Base-by-base conservation (phyloP, 2,329 filamentous ascomycete genomes). In the Phyllosticta citribraziliensis region DNA sequence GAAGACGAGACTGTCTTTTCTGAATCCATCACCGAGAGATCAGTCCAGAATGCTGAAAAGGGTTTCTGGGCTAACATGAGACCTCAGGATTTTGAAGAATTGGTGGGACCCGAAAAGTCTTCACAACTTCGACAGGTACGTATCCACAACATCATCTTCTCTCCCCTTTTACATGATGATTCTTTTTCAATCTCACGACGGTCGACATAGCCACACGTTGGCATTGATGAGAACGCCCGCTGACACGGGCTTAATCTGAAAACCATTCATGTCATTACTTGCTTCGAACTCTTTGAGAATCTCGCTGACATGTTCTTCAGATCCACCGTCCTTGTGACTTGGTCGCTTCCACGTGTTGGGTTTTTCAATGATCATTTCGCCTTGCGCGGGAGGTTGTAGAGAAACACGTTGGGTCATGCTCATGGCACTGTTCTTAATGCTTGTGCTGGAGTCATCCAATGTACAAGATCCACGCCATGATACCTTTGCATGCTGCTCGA, bases 181-280 rank as follows among this genome's bases (percentile, higher is more conserved):
- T 74, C 68, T 75, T 80, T 76, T 51, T 50, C 25, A 80, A 83
- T 85, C 73, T 89, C 88, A 91, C 88, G 88, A 91, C 88, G 88
- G 88, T 91, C 88, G 88, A 87, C 88, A 87, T 89, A 91, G 85
- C 82, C 79, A 83, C 78, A 75, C 64, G 68, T 75, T 77, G 78
- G 83, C 82, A 78, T 88, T 91, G 88, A 89, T 89, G 88, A 90
- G 79, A 86, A 78, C 77, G 86, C 86, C 55, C 86, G 85, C 79
- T 89, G 87, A 89, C 87, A 86, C 79, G 86, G 87, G 86, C 55
- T 62, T 62, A 53, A 12, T 22, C 56, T 57, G 30, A 50, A 11
- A 56, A 11, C 1, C 9, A 33, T 30, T 19, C 12, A 8, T n/a
- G 17, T n/a, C 40, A 33, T 56, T 11, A 1, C 19, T 56, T 20